phyloP scores from a whole-genome alignment of 2,329 filamentous ascomycete genomes.

The Escovopsis sp. region DNA sequence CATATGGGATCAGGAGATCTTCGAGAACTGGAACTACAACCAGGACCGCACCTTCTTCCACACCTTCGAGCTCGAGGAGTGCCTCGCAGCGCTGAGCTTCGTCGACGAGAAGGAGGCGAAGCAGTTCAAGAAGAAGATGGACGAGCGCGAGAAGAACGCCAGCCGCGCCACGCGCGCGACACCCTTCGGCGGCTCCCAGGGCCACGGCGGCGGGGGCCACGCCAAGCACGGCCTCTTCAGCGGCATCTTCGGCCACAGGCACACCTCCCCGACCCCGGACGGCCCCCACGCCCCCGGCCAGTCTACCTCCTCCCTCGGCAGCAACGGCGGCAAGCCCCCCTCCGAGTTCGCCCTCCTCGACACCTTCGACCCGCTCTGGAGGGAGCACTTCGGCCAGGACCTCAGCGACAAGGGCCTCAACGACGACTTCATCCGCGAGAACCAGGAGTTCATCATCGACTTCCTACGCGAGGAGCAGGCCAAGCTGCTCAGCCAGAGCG shows the following conservation, averaged over 20 bases:
- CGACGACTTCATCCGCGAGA: slow-evolving; percentile 51
- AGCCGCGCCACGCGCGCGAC: slow-evolving; percentile 72
- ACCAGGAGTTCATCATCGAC: slow-evolving; percentile 53
- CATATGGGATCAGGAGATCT: slow-evolving; percentile 96
- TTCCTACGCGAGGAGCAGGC: slow-evolving; percentile 44
- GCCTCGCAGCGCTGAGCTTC: slow-evolving; percentile 79
- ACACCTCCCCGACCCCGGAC: slow-evolving; percentile 33
- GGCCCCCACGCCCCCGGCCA: slow-evolving; percentile 28
- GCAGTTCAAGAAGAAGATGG: slow-evolving; percentile 94
- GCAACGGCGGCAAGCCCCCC: slow-evolving; percentile 26
- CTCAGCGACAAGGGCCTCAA: slow-evolving; percentile 46
- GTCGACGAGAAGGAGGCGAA: slow-evolving; percentile 95
- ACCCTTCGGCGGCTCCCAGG: slow-evolving; percentile 45
- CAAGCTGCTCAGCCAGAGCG: slow-evolving; percentile 10
- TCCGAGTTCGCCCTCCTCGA: slow-evolving; percentile 49
- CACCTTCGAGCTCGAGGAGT: slow-evolving; percentile 90
- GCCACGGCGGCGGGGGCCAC: slow-evolving; percentile 19
- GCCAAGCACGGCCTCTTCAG: slow-evolving; percentile 37
- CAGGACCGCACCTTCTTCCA: slow-evolving; percentile 97
- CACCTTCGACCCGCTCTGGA: slow-evolving; percentile 49
- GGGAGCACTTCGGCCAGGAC: slow-evolving; percentile 50
- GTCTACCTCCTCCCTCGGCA: slow-evolving; percentile 28
- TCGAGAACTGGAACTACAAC: slow-evolving; percentile 88
- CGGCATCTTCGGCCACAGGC: slow-evolving; percentile 45
- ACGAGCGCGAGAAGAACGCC: slow-evolving; percentile 88